Evolutionary conservation across 1,284 basidiomycete species (phyloP).

Genomic region (Leccinum cinnamomeum): DNA sequence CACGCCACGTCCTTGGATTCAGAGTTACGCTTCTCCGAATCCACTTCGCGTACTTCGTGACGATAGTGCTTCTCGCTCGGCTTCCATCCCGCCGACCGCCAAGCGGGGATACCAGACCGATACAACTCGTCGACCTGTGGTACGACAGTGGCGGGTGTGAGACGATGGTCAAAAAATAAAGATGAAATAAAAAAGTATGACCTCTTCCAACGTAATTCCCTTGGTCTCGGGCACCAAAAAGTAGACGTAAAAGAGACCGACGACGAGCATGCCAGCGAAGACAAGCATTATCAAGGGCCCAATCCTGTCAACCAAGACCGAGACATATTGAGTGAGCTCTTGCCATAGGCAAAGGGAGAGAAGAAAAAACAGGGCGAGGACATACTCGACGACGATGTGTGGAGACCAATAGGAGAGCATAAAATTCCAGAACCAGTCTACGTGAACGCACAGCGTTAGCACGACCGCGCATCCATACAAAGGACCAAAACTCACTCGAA

Average conservation of each 20-base stretch:
- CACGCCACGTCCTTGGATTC: slow-evolving; percentile 21
- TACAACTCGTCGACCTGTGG: slow-evolving; percentile 34
- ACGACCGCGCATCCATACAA: background rate
- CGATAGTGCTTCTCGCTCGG: slow-evolving; percentile 27
- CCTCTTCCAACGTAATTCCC: slow-evolving; percentile 34
- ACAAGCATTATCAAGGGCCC: slow-evolving; percentile 75
- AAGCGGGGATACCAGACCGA: slow-evolving; percentile 26
- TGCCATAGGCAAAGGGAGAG: background rate
- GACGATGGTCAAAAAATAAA: background rate
- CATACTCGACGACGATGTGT: slow-evolving; percentile 46
- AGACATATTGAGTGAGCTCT: background rate
- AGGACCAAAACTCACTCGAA: slow-evolving; percentile 39
- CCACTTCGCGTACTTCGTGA: slow-evolving; percentile 7
- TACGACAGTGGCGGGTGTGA: background rate
- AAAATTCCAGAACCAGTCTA: slow-evolving; percentile 61
- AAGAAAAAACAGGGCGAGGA: background rate
- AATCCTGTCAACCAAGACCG: slow-evolving; percentile 42
- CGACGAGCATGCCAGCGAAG: slow-evolving; percentile 74
- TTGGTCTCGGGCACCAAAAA: slow-evolving; percentile 32
- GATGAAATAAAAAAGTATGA: background rate
- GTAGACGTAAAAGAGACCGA: slow-evolving; percentile 61
- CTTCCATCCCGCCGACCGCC: slow-evolving; percentile 27
- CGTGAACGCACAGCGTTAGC: slow-evolving; percentile 14
- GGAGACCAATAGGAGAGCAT: slow-evolving; percentile 56
- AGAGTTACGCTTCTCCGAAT: slow-evolving; percentile 26